Conservation (phyloP, 1,284 basidiomycete species). For the Pseudozyma sp. region DNA sequence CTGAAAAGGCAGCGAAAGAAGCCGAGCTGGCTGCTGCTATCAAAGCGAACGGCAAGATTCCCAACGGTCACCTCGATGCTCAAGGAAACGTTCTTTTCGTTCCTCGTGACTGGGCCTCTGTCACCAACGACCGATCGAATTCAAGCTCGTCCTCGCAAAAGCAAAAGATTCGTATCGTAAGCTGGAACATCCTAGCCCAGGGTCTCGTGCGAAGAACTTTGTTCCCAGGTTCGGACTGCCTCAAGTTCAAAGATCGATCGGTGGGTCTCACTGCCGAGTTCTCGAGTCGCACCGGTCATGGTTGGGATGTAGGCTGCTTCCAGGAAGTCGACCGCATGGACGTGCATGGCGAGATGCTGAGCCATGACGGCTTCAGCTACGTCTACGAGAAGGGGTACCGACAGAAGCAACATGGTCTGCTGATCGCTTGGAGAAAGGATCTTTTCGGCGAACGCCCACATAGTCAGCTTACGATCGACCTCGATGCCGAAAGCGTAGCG, state of each 20-base stretch:
- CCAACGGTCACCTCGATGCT: conserved; percentile 43
- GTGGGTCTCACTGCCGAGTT: conserved; percentile 57
- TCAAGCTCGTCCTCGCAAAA: neutral
- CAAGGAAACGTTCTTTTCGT: conserved; percentile 41
- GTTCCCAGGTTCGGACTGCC: conserved; percentile 70
- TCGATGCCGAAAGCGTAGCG: conserved; percentile 51
- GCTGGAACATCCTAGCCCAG: conserved; percentile 69
- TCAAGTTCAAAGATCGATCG: conserved; percentile 68
- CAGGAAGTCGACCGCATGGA: conserved; percentile 70
- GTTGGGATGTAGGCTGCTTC: conserved; percentile 69
- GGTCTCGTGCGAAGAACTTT: conserved; percentile 69
- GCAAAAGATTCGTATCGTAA: conserved; percentile 45
- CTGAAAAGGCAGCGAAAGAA: conserved; percentile 42
- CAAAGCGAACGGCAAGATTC: conserved; percentile 47
- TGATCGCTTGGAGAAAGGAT: conserved; percentile 60
- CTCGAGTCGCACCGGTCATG: conserved; percentile 55
- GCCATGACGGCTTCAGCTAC: conserved; percentile 54
- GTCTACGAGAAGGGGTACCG: conserved; percentile 65
- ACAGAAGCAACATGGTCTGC: conserved; percentile 65
- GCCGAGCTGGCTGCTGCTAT: conserved; percentile 45
- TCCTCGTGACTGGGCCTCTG: conserved; percentile 46
- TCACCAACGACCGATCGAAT: neutral
- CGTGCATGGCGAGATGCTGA: conserved; percentile 57
- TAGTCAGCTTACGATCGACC: conserved; percentile 37
- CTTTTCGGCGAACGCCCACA: conserved; percentile 28